Evolutionary conservation across 257 asterid species (phyloP), one percentile per base, ranked within the genome.

Genomic region (Solanum pinnatisectum): DNA sequence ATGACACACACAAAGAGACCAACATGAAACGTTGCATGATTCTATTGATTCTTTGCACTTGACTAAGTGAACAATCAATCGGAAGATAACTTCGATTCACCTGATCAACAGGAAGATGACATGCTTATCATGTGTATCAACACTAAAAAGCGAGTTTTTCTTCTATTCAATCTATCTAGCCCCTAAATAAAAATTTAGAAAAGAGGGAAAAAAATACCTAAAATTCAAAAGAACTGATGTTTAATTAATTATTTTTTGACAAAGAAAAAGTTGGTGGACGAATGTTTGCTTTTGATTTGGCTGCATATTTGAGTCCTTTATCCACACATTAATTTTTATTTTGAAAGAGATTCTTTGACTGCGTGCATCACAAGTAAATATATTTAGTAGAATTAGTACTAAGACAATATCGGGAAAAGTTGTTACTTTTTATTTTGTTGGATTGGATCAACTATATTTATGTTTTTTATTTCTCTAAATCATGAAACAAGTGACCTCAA

Each of bases 381-480:
- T 67, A 60, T 65, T 40, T 67, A 68, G 33, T 18, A 42, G 46
- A 27, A 70, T 23, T 60, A 60, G 11, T 84, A 25, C 44, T 25
- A 25, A 32, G 56, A 49, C 35, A 11, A 63, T 52, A 72, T 33
- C n/a, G 44, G 5, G 22, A 72, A 85, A 86, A 46, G 88, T 59
- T 72, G 25, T 49, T 77, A 76, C 86, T 85, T 88, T 89, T 81
- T 37, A 35, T 86, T 78, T 16, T 89, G 77, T 37, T 40, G 70
- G 88, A 89, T 70, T 42, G 15, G 91, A 89, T 90, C 91, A 87
- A 90, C 91, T 84, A 78, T 83, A 23, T 77, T 4, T 20, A 1
- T 32, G 8, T 40, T 73, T 2, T 39, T 63, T 67, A 30, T 32
- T 63, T 83, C 76, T 67, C 30, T 13, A 52, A 73, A 72, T 37